These are phyloP conservation scores for Pelargonium cotyledonis DNA, from an alignment of 441 rosid species.

Conservation along the genomic window DNA sequence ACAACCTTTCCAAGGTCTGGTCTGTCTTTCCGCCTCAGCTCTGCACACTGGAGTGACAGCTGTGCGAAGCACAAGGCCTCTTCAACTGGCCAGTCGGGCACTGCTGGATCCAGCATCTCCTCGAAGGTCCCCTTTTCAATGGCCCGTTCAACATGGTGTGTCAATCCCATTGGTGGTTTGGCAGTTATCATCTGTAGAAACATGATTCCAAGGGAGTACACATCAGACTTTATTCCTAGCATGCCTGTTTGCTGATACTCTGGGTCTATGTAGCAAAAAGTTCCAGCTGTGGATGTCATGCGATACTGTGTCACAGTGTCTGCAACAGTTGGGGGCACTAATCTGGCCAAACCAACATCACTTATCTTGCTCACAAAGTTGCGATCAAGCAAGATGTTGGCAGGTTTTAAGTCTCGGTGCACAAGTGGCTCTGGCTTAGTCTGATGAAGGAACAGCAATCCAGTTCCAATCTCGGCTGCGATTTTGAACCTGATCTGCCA, in stretches of 20 bases:
- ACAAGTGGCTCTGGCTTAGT: constrained; percentile 91
- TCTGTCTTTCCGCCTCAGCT: constrained; percentile 79
- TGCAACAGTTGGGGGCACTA: constrained; percentile 78
- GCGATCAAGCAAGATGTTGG: constrained; percentile 79
- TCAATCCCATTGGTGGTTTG: constrained; percentile 84
- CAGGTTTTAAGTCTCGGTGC: constrained; percentile 88
- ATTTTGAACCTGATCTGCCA: constrained; percentile 86
- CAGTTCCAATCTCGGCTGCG: constrained; percentile 83
- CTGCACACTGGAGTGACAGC: constrained; percentile 68
- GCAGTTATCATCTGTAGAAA: constrained; percentile 75
- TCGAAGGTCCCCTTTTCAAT: constrained; percentile 54
- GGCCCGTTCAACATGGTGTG: constrained; percentile 64
- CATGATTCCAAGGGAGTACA: constrained; percentile 81
- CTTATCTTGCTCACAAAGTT: constrained; percentile 86
- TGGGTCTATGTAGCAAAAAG: constrained; percentile 93
- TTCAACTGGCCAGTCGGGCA: constrained; percentile 77
- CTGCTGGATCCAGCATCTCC: constrained; percentile 62
- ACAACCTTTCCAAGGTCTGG: constrained; percentile 71
- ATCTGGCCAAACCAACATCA: constrained; percentile 86
- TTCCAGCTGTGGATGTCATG: constrained; percentile 94
- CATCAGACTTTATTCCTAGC: constrained; percentile 84
- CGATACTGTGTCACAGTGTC: constrained; percentile 78
- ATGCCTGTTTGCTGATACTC: constrained; percentile 96
- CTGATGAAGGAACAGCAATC: constrained; percentile 78
- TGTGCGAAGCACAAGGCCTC: constrained; percentile 61